A percentile compares a stretch with the other conserved stretches of the same genome.
phyloP scores from a whole-genome alignment of 2,329 filamentous ascomycete species.

The Verticillium alfalfae region DNA sequence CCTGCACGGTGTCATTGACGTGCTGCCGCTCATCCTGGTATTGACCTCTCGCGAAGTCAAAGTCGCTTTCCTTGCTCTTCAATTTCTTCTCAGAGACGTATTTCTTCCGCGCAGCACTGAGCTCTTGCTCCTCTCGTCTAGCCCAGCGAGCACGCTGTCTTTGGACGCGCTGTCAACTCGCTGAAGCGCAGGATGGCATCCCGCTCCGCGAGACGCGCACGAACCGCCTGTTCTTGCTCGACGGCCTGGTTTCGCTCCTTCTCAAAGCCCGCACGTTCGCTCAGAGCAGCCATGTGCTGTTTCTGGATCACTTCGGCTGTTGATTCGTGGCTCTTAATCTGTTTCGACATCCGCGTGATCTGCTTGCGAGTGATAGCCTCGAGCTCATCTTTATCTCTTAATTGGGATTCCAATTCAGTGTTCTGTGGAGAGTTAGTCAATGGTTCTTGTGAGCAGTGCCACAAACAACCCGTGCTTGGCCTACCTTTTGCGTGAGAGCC shows the following conservation, averaged over 20 bases:
- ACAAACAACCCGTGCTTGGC: background rate
- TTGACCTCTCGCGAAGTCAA: slow-evolving; percentile 50
- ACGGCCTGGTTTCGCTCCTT: slow-evolving; percentile 36
- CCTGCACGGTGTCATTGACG: slow-evolving; percentile 35
- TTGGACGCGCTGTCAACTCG: too few species aligned
- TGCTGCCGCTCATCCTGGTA: slow-evolving; percentile 55
- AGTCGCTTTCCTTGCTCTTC: slow-evolving; percentile 32
- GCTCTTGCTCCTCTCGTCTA: slow-evolving; percentile 23
- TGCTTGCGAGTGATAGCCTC: slow-evolving; percentile 12
- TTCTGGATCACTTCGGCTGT: slow-evolving; percentile 39
- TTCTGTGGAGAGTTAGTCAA: background rate
- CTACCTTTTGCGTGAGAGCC: background rate
- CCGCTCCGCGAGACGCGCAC: slow-evolving; percentile 29
- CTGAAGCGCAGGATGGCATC: too few species aligned
- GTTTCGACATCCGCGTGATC: slow-evolving; percentile 15
- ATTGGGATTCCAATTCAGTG: slow-evolving; percentile 23
- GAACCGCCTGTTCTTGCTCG: slow-evolving; percentile 29
- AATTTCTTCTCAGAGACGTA: slow-evolving; percentile 32
- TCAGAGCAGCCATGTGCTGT: slow-evolving; percentile 42
- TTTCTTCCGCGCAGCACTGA: slow-evolving; percentile 33
- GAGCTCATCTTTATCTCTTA: slow-evolving; percentile 21
- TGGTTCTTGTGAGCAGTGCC: background rate
- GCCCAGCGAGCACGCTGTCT: slow-evolving; percentile 26
- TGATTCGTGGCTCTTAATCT: slow-evolving; percentile 38
- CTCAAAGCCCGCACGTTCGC: slow-evolving; percentile 44